Conservation (phyloP, 805 yeast species). For the Hanseniaspora lachancei region DNA sequence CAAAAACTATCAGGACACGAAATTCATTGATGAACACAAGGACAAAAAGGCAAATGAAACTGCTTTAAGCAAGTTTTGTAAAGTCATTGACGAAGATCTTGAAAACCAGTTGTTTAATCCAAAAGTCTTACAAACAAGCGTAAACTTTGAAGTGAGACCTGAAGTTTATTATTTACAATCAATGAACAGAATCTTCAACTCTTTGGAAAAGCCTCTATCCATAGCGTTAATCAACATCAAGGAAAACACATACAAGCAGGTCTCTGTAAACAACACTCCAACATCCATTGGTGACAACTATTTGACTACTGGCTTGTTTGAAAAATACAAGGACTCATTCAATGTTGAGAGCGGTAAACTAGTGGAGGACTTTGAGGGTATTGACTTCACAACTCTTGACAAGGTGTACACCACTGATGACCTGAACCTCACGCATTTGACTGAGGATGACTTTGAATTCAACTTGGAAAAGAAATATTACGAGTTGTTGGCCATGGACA, state of each 20-base stretch:
- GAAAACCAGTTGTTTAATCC: background rate
- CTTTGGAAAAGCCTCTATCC: slow-evolving; percentile 1
- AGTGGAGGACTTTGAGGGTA: background rate
- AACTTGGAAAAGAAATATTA: slow-evolving; percentile 20
- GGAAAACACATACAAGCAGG: slow-evolving; percentile 1
- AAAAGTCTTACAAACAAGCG: background rate
- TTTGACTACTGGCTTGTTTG: background rate
- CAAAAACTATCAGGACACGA: slow-evolving; percentile 16
- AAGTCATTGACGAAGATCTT: background rate
- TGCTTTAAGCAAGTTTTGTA: background rate
- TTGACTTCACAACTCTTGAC: background rate
- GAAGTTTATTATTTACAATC: slow-evolving; percentile 8
- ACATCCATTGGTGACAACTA: background rate
- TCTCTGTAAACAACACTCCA: background rate
- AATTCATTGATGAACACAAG: slow-evolving; percentile 2
- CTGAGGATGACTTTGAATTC: slow-evolving; percentile 22
- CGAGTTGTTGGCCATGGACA: slow-evolving; percentile 19
- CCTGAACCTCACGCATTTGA: slow-evolving; percentile 15
- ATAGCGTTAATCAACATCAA: background rate
- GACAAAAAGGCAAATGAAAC: background rate
- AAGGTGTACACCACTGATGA: slow-evolving; percentile 13
- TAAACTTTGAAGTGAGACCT: slow-evolving; percentile 3
- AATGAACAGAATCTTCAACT: slow-evolving; percentile 6
- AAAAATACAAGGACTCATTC: background rate
- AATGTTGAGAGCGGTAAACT: background rate